Evolutionary conservation across 306 rosid species (phyloP), one percentile per base, ranked within the genome.

Genomic region (Gynostemma pentaphyllum): DNA sequence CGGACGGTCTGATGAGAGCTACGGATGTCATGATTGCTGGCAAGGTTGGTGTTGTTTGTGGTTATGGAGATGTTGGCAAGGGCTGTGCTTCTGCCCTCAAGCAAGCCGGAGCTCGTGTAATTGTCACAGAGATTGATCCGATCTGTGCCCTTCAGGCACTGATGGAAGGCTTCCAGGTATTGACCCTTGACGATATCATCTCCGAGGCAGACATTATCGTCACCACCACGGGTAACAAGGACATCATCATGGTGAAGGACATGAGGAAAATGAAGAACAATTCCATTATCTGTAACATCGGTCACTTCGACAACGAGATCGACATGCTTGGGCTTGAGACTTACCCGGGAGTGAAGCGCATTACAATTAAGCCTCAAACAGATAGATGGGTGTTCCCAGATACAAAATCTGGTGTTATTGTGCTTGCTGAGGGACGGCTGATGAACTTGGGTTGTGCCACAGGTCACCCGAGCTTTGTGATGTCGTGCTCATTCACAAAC

Each of bases 371-470:
- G 83, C 99, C 99, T 36, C 99, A 92, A 60, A 92, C 99, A 0
- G 96, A 92, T 66, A 84, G 99, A 80, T 92, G 95, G 95, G 90
- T 92, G 9, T 92, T 92, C 80, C 96, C 99, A 0, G 96, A 88
- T 1, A 88, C 88, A 9, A 84, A 86, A 0, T 0, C 70, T 0
- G 96, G 99, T 13, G 48, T 92, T 85, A 79, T 92, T 44, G 75
- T 92, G 5, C 72, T 92, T 79, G 99, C 99, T 0, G 99, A 92
- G 81, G 99, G 96, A 4, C 86, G 99, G 48, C 75, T 92, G 69
- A 92, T 92, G 99, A 92, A 92, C 88, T 72, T 92, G 83, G 99
- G 99, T 7, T 92, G 99, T 59, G 99, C 99, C 54, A 92, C 99
- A 0, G 99, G 99, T 0, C 99, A 92, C 83, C 99, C 99, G 0